Conservation (phyloP, 257 asterid species). For the Gentiana macrophylla region DNA sequence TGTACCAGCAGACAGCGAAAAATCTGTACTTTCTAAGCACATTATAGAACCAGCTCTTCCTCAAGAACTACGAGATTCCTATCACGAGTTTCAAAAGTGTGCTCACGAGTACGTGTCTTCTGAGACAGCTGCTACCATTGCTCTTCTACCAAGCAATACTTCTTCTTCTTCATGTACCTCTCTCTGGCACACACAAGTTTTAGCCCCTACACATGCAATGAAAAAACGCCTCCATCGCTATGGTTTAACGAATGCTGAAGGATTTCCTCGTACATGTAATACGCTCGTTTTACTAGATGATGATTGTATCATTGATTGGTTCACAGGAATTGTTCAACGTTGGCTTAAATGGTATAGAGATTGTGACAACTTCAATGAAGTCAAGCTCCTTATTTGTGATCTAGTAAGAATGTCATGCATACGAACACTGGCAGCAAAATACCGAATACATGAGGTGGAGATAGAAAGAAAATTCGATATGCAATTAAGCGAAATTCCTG, state of each 20-base stretch:
- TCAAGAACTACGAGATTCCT: slow-evolving; percentile 56
- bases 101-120: slow-evolving; percentile 54
- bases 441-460: slow-evolving; percentile 56
- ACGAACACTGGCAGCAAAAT: slow-evolving; percentile 20
- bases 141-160: slow-evolving; percentile 41
- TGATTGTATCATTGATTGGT: slow-evolving; percentile 69
- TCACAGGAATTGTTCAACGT: slow-evolving; percentile 60
- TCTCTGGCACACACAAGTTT: slow-evolving; percentile 24
- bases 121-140: slow-evolving; percentile 65
- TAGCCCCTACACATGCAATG: slow-evolving; percentile 52
- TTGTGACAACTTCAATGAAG: slow-evolving; percentile 55
- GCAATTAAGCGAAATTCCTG: slow-evolving; percentile 56
- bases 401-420: slow-evolving; percentile 76
- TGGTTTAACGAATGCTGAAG: slow-evolving; percentile 58
- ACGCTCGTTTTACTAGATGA: slow-evolving; percentile 54
- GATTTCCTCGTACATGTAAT: slow-evolving; percentile 53
- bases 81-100: slow-evolving; percentile 51
- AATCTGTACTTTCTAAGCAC: slow-evolving; percentile 39
- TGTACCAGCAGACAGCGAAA: slow-evolving; percentile 34
- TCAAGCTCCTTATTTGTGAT: slow-evolving; percentile 47
- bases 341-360: slow-evolving; percentile 74
- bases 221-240: slow-evolving; percentile 59
- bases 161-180: slow-evolving; percentile 16
- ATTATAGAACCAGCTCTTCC: slow-evolving; percentile 81
- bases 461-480: slow-evolving; percentile 64